A percentile compares a stretch with the other conserved stretches of the same genome.
phyloP scores from a whole-genome alignment of 192 early-diverging fungal species.

The Linnemannia schmuckeri region DNA sequence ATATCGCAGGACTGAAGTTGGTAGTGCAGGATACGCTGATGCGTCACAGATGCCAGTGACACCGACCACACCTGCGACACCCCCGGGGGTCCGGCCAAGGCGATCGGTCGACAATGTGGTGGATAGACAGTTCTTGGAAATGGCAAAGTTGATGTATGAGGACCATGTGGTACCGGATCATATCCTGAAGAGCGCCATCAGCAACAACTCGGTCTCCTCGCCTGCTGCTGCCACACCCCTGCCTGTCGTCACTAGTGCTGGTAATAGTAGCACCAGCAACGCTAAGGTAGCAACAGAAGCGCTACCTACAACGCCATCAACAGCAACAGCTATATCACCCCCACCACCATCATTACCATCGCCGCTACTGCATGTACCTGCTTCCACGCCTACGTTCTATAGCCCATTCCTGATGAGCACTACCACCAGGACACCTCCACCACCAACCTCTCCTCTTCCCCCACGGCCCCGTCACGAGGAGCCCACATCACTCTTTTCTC shows the following conservation, averaged over 20 bases:
- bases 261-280: neutral
- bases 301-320: neutral
- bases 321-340: neutral
- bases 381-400: neutral
- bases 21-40: neutral
- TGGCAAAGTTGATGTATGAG: slow-evolving; percentile 45
- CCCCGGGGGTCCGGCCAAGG: slow-evolving; percentile 47
- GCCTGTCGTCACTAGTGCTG: no score
- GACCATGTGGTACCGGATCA: slow-evolving; percentile 34
- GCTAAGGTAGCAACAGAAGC: neutral
- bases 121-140: slow-evolving; percentile 38
- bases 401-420: neutral
- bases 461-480: neutral
- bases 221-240: neutral
- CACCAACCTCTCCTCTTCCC: neutral
- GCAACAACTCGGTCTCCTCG: neutral
- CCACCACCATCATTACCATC: neutral
- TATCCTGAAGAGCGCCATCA: neutral
- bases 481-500: neutral
- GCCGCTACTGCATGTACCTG: neutral
- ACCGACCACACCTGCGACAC: slow-evolving; percentile 40
- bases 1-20: neutral
- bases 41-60: slow-evolving; percentile 8
- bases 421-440: neutral
- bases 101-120: slow-evolving; percentile 44